Percentiles rank a stretch among this genome's conserved stretches.
These are phyloP conservation scores for Talaromyces sp. DNA, from an alignment of 2,329 filamentous ascomycete species.

Conservation along the genomic window DNA sequence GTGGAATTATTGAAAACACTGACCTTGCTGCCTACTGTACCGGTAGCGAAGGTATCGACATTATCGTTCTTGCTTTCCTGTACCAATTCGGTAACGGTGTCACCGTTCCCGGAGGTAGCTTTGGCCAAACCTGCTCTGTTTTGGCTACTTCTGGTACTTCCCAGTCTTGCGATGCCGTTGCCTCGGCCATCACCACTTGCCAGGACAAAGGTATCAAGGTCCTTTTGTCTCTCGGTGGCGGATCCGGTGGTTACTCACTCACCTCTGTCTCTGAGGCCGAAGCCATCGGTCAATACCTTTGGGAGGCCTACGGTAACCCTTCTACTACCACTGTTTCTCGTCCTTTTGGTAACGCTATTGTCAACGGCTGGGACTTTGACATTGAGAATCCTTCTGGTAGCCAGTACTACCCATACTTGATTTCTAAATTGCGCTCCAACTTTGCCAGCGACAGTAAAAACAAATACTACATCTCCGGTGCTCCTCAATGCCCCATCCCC, in stretches of 20 bases:
- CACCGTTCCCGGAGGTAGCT: conserved; percentile 6
- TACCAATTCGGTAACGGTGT: conserved; percentile 32
- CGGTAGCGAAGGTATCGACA: conserved; percentile 36
- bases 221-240: conserved; percentile 45
- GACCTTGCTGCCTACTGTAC: conserved; percentile 32
- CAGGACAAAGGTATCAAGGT: conserved; percentile 42
- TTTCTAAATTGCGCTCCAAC: conserved; percentile 43
- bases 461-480: conserved; percentile 48
- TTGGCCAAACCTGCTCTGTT: conserved; percentile 1
- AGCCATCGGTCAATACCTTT: conserved; percentile 37
- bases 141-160: conserved; percentile 1
- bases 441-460: conserved; percentile 32
- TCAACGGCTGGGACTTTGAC: conserved; percentile 54
- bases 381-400: conserved; percentile 38
- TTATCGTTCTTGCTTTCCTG: conserved; percentile 44
- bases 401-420: conserved; percentile 34
- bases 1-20: conserved; percentile 11
- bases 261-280: conserved; percentile 35
- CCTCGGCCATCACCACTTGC: conserved; percentile 41
- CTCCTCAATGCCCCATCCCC: conserved; percentile 49
- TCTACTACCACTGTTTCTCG: conserved; percentile 33
- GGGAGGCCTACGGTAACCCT: conserved; percentile 43
- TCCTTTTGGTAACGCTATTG: conserved; percentile 45
- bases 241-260: conserved; percentile 32
- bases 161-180: conserved; percentile 35